Evolutionary conservation across 2,329 filamentous ascomycete genomes (phyloP), one percentile per base, ranked within the genome.

Genomic region (Cladobotryum protrusum): DNA sequence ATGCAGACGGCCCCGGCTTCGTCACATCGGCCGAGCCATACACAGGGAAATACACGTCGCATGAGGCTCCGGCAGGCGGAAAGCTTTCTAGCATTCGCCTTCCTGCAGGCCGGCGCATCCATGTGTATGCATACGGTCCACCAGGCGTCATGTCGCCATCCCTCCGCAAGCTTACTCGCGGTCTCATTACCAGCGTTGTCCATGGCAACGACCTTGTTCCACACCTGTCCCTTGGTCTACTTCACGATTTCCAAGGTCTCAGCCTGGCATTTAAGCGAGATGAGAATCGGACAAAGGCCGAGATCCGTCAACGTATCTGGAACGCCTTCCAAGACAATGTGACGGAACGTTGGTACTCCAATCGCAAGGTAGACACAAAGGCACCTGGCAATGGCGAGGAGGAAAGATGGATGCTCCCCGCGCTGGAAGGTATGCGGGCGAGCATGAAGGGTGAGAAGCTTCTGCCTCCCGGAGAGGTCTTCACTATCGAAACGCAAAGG

Each of bases 71-170:
- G 3, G 57, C 60, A 1, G 58, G 56, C 24, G 45, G 55, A n/a
- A 57, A 53, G 2, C 52, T 59, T 29, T 56, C 61, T 13, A 66
- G 70, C 15, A 65, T 81, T 32, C 75, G 72, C 15, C 73, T 90
- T 0, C 87, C 87, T 0, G 59, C 83, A 0, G 81, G 83, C 14
- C 78, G 87, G 1, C 83, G 85, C 3, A 85, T 90, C 17, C 87
- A 91, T 58, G 87, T 89, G 12, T 91, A 88, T 62, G 84, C 87
- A 6, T 91, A 89, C 62, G 87, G 87, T 0, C 83, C 86, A 2
- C 86, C 86, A 0, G 80, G 85, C 0, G 85, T 84, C 13, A 81
- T 90, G 77, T 87, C 85, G 0, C 75, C 84, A 0, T 79, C 82
- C 2, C 74, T 91, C 7, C 80, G 86, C 39, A 78, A 79, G 52